Conservation (phyloP, 345 rosid genomes). For the Aurinia saxatilis region DNA sequence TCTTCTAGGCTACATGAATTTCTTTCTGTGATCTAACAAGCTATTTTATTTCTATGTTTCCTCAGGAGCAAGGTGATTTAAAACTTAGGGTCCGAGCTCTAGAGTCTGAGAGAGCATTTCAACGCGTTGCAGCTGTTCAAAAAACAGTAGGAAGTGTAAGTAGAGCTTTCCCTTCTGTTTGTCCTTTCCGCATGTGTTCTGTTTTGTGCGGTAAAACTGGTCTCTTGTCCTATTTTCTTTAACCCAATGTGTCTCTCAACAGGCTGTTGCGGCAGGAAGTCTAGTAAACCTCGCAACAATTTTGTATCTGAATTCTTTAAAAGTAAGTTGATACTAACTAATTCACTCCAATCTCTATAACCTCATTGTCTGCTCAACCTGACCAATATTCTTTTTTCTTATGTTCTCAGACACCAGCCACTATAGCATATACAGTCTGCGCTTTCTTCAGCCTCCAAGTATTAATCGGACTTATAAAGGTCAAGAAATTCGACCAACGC, state of each 20-base stretch:
- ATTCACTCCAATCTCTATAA: background rate
- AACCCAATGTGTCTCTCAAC: slow-evolving; percentile 14
- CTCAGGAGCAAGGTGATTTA: slow-evolving; percentile 96
- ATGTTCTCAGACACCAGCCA: slow-evolving; percentile 61
- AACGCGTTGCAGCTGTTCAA: slow-evolving; percentile 92
- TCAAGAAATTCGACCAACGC: slow-evolving; percentile 70
- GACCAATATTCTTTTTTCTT: slow-evolving; percentile 1
- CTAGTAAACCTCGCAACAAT: slow-evolving; percentile 86
- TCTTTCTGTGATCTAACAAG: background rate
- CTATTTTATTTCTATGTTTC: background rate
- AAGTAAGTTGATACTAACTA: slow-evolving; percentile 42
- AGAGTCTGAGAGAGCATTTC: slow-evolving; percentile 94
- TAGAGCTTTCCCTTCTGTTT: background rate
- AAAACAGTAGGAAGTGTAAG: slow-evolving; percentile 92
- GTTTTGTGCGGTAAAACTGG: background rate
- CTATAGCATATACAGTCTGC: slow-evolving; percentile 50
- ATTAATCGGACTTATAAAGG: slow-evolving; percentile 69
- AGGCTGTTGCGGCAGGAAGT: slow-evolving; percentile 97
- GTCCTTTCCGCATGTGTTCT: background rate
- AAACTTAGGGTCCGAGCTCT: slow-evolving; percentile 90
- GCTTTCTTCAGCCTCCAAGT: slow-evolving; percentile 81
- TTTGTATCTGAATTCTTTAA: slow-evolving; percentile 76
- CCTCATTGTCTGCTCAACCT: background rate
- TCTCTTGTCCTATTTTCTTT: slow-evolving; percentile 11
- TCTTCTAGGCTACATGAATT: background rate